Percentiles rank a stretch among this genome's conserved stretches.
These are phyloP conservation scores for Ustilago bromivora DNA, from an alignment of 1,284 basidiomycete species.

Conservation along the genomic window DNA sequence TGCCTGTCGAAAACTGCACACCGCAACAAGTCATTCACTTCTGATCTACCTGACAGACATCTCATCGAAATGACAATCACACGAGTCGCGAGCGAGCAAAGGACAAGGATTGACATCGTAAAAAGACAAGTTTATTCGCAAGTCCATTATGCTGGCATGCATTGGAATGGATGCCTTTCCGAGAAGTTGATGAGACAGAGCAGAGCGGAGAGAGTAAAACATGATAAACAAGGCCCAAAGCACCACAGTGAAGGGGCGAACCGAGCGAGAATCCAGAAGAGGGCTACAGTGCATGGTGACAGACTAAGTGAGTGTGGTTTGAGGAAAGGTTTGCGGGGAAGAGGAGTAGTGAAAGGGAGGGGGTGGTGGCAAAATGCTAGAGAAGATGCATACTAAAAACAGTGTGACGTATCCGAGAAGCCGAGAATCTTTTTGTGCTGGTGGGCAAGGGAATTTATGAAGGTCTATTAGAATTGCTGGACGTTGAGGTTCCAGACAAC, in stretches of 20 bases:
- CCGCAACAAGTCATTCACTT: background rate
- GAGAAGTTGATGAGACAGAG: slow-evolving; percentile 12
- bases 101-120: slow-evolving; percentile 9
- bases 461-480: slow-evolving; percentile 35
- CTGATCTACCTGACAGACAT: background rate
- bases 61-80: background rate
- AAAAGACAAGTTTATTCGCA: slow-evolving; percentile 34
- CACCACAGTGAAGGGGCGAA: slow-evolving; percentile 12
- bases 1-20: slow-evolving; percentile 13
- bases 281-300: slow-evolving; percentile 19
- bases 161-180: slow-evolving; percentile 30
- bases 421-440: slow-evolving; percentile 22
- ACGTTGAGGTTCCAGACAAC: slow-evolving; percentile 51
- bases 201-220: slow-evolving; percentile 16
- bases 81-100: background rate
- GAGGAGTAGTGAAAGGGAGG: background rate
- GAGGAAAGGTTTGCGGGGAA: background rate
- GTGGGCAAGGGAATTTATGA: background rate
- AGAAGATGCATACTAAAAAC: slow-evolving; percentile 39
- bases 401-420: slow-evolving; percentile 29
- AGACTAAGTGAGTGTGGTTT: slow-evolving; percentile 14
- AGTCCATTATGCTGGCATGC: slow-evolving; percentile 21
- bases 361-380: slow-evolving; percentile 13
- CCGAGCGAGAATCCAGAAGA: background rate
- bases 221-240: slow-evolving; percentile 17